Conservation (phyloP, 106 monocot species). For the Acanthochlamys bracteata region DNA sequence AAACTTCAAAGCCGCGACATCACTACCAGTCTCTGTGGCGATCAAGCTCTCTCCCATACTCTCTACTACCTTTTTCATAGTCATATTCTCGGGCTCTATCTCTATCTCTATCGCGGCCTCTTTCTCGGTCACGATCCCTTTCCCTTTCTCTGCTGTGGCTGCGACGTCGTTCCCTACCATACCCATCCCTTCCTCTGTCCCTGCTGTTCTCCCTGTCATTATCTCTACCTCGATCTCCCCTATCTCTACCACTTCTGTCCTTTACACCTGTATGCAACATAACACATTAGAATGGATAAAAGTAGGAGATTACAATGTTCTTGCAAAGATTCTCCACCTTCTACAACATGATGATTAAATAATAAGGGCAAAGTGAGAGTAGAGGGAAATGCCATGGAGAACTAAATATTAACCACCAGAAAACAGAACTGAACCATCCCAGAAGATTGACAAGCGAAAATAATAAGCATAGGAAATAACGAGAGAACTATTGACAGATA, state of each 20-base stretch:
- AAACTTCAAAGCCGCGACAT: no score
- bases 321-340: background rate
- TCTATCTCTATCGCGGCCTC: slow-evolving; percentile 8
- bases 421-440: no score
- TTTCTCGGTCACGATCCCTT: slow-evolving; percentile 32
- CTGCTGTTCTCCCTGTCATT: slow-evolving; percentile 36
- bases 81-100: slow-evolving; percentile 28
- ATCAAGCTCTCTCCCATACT: slow-evolving; percentile 57
- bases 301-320: background rate
- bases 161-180: slow-evolving; percentile 58
- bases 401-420: background rate
- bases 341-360: no score
- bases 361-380: no score
- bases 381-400: background rate
- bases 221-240: slow-evolving; percentile 41
- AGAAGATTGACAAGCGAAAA: background rate
- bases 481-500: background rate
- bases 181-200: slow-evolving; percentile 30
- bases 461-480: background rate
- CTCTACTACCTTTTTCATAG: slow-evolving; percentile 58
- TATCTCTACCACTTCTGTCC: slow-evolving; percentile 46
- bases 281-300: background rate
- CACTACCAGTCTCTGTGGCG: slow-evolving; percentile 39
- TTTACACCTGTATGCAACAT: slow-evolving; percentile 14
- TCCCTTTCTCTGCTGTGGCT: slow-evolving; percentile 60